Conservation (phyloP, 306 rosid genomes). For the Vigna mungo region DNA sequence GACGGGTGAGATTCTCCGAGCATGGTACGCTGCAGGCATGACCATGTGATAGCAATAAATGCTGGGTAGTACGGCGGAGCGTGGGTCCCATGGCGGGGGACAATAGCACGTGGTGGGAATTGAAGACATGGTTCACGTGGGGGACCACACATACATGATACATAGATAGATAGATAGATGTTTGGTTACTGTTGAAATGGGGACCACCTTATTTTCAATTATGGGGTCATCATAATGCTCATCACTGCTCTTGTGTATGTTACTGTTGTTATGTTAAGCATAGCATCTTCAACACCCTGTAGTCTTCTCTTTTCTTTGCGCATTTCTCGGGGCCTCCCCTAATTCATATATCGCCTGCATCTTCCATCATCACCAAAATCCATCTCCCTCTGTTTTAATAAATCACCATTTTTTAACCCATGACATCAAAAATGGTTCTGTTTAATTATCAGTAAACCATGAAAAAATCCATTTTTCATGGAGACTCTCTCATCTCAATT, state of each 20-base stretch:
- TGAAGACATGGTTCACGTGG: constrained; percentile 49
- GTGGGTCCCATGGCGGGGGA: constrained; percentile 34
- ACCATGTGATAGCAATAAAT: constrained; percentile 54
- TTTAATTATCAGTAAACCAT: too few relatives aligned
- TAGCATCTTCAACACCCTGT: constrained; percentile 28
- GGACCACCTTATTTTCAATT: constrained; percentile 54
- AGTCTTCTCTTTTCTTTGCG: constrained; percentile 4
- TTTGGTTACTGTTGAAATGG: constrained; percentile 17
- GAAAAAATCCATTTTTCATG: too few relatives aligned
- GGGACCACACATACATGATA: constrained; percentile 36
- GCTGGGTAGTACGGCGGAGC: constrained; percentile 39
- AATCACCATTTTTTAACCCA: too few relatives aligned
- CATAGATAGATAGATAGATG: not conserved
- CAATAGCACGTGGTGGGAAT: constrained; percentile 54
- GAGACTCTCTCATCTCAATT: constrained; percentile 37
- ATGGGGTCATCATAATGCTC: constrained; percentile 54
- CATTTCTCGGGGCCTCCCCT: constrained; percentile 42
- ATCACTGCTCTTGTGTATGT: constrained; percentile 22
- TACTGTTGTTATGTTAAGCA: not conserved
- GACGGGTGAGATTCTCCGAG: constrained; percentile 45
- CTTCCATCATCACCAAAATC: not conserved
- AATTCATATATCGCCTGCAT: constrained; percentile 35
- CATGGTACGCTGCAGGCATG: constrained; percentile 44
- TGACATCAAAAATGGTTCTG: too few relatives aligned
- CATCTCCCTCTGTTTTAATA: not conserved